phyloP scores from a whole-genome alignment of 345 rosid species.

The Salix arbutifolia region DNA sequence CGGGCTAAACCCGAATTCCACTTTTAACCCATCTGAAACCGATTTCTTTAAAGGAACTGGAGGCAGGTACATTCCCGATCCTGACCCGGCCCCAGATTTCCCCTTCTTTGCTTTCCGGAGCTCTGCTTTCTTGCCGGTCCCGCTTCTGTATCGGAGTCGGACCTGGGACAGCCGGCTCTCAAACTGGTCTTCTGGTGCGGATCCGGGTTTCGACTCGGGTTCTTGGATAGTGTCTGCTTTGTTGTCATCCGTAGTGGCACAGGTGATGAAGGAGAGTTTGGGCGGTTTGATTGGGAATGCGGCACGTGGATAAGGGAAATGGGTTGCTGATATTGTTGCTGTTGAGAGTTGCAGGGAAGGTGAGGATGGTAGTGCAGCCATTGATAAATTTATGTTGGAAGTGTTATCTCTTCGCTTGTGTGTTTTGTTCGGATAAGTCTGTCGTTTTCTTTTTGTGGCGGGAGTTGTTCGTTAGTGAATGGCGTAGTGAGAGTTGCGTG shows the following conservation, averaged over 20 bases:
- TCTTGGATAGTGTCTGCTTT: constrained; percentile 24
- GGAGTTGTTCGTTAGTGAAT: background rate
- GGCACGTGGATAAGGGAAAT: constrained; percentile 23
- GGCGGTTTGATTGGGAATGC: constrained; percentile 14
- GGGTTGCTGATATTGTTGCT: constrained; percentile 5
- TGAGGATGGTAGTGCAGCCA: constrained; percentile 39
- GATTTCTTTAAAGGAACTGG: constrained; percentile 72
- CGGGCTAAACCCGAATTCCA: constrained; percentile 72
- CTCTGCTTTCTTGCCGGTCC: constrained; percentile 86
- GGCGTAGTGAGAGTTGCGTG: background rate
- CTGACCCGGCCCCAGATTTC: constrained; percentile 27
- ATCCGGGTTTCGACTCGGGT: constrained; percentile 19
- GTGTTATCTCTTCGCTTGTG: background rate
- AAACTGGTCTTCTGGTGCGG: constrained; percentile 38
- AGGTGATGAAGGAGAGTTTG: constrained; percentile 23
- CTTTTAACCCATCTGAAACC: constrained; percentile 60
- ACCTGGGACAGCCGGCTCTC: constrained; percentile 67
- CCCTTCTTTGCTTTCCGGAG: constrained; percentile 63
- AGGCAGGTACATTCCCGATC: constrained; percentile 50
- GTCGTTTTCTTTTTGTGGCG: constrained; percentile 4
- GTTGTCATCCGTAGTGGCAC: constrained; percentile 41
- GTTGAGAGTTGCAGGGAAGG: constrained; percentile 34
- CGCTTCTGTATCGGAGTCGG: constrained; percentile 63
- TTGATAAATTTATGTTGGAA: background rate
- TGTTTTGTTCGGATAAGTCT: constrained; percentile 18